phyloP scores from a whole-genome alignment of 345 rosid genomes.

The Eucalyptus albens region DNA sequence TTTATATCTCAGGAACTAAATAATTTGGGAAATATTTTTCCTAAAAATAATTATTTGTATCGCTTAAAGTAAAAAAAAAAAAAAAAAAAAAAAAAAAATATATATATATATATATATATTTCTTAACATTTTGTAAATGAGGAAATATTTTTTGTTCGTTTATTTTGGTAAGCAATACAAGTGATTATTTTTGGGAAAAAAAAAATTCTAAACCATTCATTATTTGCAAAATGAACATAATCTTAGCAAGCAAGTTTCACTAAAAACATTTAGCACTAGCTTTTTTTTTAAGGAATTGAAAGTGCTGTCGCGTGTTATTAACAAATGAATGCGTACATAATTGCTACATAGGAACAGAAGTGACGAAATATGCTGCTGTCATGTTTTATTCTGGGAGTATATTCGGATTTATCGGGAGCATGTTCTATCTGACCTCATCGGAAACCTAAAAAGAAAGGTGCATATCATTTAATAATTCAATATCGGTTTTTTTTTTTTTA shows the following conservation, averaged over 20 bases:
- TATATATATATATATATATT: too few relatives aligned
- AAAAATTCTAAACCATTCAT: fast-evolving
- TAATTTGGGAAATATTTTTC: neutral
- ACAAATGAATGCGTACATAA: neutral
- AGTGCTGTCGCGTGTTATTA: neutral
- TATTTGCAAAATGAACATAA: neutral
- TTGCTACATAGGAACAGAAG: neutral
- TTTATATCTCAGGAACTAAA: neutral
- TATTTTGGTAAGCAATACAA: neutral
- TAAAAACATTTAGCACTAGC: neutral
- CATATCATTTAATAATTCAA: neutral
- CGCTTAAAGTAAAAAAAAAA: neutral
- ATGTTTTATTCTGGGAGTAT: neutral
- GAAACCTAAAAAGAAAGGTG: neutral
- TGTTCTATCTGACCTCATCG: neutral
- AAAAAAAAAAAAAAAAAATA: too few relatives aligned
- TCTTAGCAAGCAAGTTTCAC: neutral
- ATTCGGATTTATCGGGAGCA: neutral
- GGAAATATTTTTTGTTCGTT: fast-evolving
- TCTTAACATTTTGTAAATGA: fast-evolving
- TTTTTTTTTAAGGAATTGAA: neutral
- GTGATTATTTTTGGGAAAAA: neutral
- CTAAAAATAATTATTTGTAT: neutral
- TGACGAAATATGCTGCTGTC: neutral
- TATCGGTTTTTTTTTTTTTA: neutral